phyloP scores from a whole-genome alignment of 371 early-diverging fungal species.

The Mucor sp. region DNA sequence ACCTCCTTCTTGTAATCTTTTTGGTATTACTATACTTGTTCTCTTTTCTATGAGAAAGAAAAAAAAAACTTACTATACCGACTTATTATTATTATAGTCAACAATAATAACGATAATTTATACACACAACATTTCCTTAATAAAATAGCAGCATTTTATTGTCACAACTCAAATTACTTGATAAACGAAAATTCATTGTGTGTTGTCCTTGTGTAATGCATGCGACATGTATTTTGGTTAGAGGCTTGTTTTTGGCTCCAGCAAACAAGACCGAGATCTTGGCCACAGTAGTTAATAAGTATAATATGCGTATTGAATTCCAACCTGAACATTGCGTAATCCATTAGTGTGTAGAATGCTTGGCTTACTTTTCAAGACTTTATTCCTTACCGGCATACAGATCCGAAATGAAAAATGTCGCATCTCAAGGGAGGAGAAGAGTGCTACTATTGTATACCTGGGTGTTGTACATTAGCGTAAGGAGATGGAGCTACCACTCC shows the following conservation, averaged over 20 bases:
- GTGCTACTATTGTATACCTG: background rate
- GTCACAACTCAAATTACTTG: background rate
- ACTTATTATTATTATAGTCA: background rate
- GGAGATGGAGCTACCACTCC: background rate
- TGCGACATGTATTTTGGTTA: background rate
- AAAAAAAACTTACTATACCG: constrained; percentile 2
- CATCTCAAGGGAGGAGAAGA: background rate
- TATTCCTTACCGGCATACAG: background rate
- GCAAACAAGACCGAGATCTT: background rate
- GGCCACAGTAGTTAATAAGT: no score
- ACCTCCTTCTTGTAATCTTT: background rate
- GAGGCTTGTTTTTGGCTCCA: background rate
- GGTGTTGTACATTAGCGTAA: background rate
- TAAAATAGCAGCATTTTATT: background rate
- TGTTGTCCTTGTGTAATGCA: background rate
- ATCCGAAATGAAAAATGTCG: background rate
- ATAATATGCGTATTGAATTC: background rate
- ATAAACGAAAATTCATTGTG: background rate
- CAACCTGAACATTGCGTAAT: background rate
- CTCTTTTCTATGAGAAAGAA: background rate
- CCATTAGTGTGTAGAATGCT: background rate
- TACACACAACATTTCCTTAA: background rate
- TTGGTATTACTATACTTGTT: constrained; percentile 16
- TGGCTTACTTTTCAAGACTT: background rate
- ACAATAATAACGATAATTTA: background rate